A percentile compares a stretch with the other conserved stretches of the same genome.
These are phyloP conservation scores for Amanita thiersii DNA, from an alignment of 768 basidiomycete genomes.

Conservation along the genomic window DNA sequence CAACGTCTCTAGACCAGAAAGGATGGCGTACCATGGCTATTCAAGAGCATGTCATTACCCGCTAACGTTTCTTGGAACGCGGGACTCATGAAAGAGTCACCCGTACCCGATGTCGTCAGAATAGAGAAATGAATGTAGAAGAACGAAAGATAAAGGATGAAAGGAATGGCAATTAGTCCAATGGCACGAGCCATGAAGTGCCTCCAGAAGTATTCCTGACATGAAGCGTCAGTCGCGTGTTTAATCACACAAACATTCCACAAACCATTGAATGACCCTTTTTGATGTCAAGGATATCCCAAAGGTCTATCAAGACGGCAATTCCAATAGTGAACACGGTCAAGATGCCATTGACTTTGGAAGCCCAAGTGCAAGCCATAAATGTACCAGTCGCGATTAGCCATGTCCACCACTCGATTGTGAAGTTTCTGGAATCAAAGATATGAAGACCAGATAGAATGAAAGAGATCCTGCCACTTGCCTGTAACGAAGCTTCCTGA, in stretches of 20 bases:
- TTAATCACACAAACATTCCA: constrained; percentile 7
- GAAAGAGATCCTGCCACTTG: constrained; percentile 23
- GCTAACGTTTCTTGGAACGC: constrained; percentile 93
- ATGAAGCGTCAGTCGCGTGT: neutral
- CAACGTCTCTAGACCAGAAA: neutral
- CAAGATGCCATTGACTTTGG: constrained; percentile 95
- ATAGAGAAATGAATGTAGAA: constrained; percentile 94
- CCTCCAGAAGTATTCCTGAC: constrained; percentile 78
- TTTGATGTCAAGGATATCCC: constrained; percentile 85
- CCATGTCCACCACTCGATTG: constrained; percentile 93
- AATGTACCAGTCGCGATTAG: constrained; percentile 81
- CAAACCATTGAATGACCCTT: constrained; percentile 74
- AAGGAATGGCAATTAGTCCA: constrained; percentile 83
- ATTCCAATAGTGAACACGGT: constrained; percentile 85
- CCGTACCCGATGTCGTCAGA: constrained; percentile 82
- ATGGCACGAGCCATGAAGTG: constrained; percentile 83
- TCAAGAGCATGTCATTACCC: constrained; percentile 88
- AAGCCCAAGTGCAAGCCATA: constrained; percentile 94
- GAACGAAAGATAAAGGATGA: constrained; percentile 86
- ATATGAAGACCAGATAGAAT: constrained; percentile 3
- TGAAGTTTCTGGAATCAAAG: constrained; percentile 59
- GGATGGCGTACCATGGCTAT: constrained; percentile 71
- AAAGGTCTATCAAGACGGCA: constrained; percentile 89
- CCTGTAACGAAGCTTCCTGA: constrained; percentile 90
- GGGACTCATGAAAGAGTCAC: constrained; percentile 96